Evolutionary conservation across 768 basidiomycete species (phyloP).

Genomic region (Amanita brunnescens): DNA sequence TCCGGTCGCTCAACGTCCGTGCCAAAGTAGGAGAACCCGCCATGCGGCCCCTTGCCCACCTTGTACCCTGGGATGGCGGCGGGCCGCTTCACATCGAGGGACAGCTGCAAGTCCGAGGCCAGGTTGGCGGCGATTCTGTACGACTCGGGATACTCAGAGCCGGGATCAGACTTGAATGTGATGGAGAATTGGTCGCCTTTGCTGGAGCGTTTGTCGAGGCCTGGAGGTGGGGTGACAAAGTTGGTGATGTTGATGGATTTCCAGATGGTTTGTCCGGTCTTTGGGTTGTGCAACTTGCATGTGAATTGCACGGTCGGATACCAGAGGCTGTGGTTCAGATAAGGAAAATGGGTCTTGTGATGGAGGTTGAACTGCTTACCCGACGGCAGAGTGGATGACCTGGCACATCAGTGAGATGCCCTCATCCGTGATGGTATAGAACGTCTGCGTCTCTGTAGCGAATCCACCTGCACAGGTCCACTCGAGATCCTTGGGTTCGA

Average conservation of each 20-base stretch:
- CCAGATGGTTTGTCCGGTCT: slow-evolving; percentile 69
- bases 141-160: slow-evolving; percentile 56
- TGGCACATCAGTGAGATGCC: slow-evolving; percentile 75
- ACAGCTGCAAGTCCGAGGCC: slow-evolving; percentile 71
- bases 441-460: slow-evolving; percentile 83
- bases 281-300: slow-evolving; percentile 79
- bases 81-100: slow-evolving; percentile 64
- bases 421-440: slow-evolving; percentile 77
- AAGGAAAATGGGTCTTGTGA: slow-evolving; percentile 9
- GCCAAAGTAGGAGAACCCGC: slow-evolving; percentile 88
- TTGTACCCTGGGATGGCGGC: slow-evolving; percentile 80
- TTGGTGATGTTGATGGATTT: slow-evolving; percentile 80
- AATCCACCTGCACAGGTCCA: slow-evolving; percentile 84
- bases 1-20: slow-evolving; percentile 58
- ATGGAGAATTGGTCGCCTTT: slow-evolving; percentile 82
- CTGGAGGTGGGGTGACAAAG: slow-evolving; percentile 67
- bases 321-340: slow-evolving; percentile 54
- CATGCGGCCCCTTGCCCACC: slow-evolving; percentile 78
- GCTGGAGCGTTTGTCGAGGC: slow-evolving; percentile 78
- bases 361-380: slow-evolving; percentile 43
- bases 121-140: slow-evolving; percentile 79
- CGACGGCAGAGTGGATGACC: slow-evolving; percentile 81
- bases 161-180: slow-evolving; percentile 48
- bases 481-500: slow-evolving; percentile 66
- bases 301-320: slow-evolving; percentile 93